Evolutionary conservation across 108 stramenopile genomes (phyloP).

Genomic region (Skeletonema costatum): DNA sequence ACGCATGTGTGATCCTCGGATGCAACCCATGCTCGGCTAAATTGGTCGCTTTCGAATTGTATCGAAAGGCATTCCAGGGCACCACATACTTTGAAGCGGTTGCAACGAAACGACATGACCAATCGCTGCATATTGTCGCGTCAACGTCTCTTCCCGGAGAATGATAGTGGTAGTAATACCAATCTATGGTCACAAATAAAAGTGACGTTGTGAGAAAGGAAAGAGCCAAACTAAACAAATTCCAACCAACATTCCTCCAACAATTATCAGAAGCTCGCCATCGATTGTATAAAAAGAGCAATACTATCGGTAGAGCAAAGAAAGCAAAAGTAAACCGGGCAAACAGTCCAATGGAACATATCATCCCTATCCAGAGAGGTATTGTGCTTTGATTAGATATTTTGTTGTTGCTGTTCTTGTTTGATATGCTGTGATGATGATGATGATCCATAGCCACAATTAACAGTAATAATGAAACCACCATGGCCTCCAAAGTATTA

Average conservation of each 20-base stretch:
- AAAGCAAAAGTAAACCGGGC: slow-evolving; percentile 77
- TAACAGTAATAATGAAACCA: slow-evolving; percentile 56
- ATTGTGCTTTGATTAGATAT: not conserved
- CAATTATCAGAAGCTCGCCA: not conserved
- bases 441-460: slow-evolving; percentile 21
- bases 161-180: not conserved
- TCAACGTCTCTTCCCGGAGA: not conserved
- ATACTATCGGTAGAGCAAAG: slow-evolving; percentile 64
- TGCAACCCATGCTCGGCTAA: slow-evolving; percentile 79
- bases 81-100: slow-evolving; percentile 46
- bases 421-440: not conserved
- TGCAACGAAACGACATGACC: not conserved
- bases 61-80: slow-evolving; percentile 75
- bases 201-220: slow-evolving; percentile 4
- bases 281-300: slow-evolving; percentile 40
- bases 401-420: not conserved
- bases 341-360: slow-evolving; percentile 71
- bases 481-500: slow-evolving; percentile 76
- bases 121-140: slow-evolving; percentile 1
- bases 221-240: not conserved
- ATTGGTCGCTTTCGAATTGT: slow-evolving; percentile 72
- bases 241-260: slow-evolving; percentile 20
- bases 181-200: slow-evolving; percentile 32
- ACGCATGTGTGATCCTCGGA: slow-evolving; percentile 67
- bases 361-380: slow-evolving; percentile 46